Evolutionary conservation across 495 filamentous ascomycete genomes (phyloP).

Genomic region (Chaetomium cochliodes): DNA sequence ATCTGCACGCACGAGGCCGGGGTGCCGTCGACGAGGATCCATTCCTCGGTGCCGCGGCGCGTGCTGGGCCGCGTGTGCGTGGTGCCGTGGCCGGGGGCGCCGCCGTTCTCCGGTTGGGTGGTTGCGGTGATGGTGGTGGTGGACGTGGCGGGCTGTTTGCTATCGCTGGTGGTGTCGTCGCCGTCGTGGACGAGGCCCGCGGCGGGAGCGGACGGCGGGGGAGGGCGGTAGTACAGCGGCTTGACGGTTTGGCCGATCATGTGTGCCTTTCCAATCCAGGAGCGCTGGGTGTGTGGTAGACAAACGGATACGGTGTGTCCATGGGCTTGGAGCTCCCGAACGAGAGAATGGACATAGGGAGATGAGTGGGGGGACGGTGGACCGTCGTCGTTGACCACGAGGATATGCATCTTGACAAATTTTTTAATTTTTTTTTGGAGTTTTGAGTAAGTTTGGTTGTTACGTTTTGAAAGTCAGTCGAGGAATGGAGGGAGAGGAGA

Average conservation of each 20-base stretch:
- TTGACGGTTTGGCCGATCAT: constrained; percentile 81
- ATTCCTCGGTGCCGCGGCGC: constrained; percentile 70
- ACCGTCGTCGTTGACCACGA: constrained; percentile 82
- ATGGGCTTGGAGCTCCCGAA: constrained; percentile 69
- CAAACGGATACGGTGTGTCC: constrained; percentile 86
- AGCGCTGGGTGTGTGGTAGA: constrained; percentile 86
- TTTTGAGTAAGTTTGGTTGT: not conserved
- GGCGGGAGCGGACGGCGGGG: constrained; percentile 51
- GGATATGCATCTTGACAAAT: constrained; percentile 42
- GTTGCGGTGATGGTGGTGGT: not conserved
- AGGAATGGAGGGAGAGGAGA: not conserved
- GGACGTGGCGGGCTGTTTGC: not conserved
- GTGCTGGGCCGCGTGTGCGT: constrained; percentile 54
- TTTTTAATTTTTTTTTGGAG: not conserved
- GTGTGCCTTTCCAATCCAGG: constrained; percentile 98
- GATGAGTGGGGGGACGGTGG: constrained; percentile 88
- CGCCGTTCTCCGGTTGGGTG: too few relatives aligned
- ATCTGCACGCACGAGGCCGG: constrained; percentile 88
- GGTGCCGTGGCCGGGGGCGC: constrained; percentile 61
- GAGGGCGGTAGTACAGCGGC: constrained; percentile 80
- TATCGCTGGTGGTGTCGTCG: constrained; percentile 20
- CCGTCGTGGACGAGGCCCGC: constrained; percentile 34
- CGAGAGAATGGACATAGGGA: constrained; percentile 86
- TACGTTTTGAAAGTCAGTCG: not conserved
- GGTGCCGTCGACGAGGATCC: constrained; percentile 87